These are phyloP conservation scores for Gilbertella persicaria DNA, from an alignment of 371 early-diverging fungal species.

Conservation along the genomic window DNA sequence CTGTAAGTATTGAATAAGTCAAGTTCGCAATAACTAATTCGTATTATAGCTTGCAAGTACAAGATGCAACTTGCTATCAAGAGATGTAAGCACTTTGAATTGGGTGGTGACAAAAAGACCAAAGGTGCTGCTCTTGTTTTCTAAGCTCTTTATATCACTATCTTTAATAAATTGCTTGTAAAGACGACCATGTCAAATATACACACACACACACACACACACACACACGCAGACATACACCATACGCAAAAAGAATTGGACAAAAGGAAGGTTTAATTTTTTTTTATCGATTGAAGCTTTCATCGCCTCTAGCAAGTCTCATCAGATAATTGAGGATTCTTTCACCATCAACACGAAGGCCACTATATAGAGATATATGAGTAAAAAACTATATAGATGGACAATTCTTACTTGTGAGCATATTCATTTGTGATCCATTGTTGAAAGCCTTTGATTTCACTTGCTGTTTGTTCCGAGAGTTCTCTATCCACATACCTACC, in stretches of 20 bases:
- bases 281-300: conserved; percentile 38
- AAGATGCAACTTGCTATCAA: conserved; percentile 94
- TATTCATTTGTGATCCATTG: conserved; percentile 78
- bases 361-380: conserved; percentile 25
- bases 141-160: conserved; percentile 41
- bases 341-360: conserved; percentile 58
- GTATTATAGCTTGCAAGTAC: conserved; percentile 84
- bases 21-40: background rate
- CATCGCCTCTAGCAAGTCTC: conserved; percentile 61
- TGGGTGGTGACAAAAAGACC: conserved; percentile 98
- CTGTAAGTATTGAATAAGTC: conserved; percentile 12
- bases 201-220: no score
- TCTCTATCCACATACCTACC: conserved; percentile 63
- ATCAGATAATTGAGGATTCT: conserved; percentile 60
- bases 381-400: background rate
- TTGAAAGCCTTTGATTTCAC: conserved; percentile 58
- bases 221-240: no score
- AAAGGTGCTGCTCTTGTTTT: conserved; percentile 79
- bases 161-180: background rate
- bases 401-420: conserved; percentile 63
- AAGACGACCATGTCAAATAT: background rate
- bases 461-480: conserved; percentile 64
- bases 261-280: background rate
- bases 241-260: no score
- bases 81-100: conserved; percentile 99